phyloP scores from a whole-genome alignment of 2,329 filamentous ascomycete species.

The Seiridium cupressi region DNA sequence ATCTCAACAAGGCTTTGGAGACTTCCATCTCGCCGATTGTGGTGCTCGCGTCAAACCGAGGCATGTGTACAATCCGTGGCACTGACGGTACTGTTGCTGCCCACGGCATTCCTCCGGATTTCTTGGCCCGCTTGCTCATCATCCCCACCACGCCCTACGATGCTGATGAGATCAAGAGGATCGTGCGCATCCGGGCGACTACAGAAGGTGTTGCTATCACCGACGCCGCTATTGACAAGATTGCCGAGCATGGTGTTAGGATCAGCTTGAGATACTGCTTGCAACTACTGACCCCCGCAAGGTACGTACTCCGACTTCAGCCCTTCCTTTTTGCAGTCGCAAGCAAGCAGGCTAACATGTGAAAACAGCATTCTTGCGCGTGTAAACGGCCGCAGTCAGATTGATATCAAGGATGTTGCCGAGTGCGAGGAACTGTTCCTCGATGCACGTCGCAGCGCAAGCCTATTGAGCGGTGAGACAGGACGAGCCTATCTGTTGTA shows the following conservation, averaged over 20 bases:
- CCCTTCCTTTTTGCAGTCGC: constrained; percentile 11
- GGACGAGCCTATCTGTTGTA: constrained; percentile 64
- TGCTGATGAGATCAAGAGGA: constrained; percentile 85
- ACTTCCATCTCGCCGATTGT: constrained; percentile 94
- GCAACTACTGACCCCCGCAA: constrained; percentile 85
- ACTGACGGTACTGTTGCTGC: constrained; percentile 79
- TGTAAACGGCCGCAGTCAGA: constrained; percentile 74
- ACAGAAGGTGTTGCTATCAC: constrained; percentile 79
- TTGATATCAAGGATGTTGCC: constrained; percentile 73
- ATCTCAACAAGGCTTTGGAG: constrained; percentile 97
- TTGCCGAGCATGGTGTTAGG: constrained; percentile 81
- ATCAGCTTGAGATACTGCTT: constrained; percentile 92
- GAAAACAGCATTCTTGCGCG: constrained; percentile 74
- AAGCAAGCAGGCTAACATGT: constrained; percentile 5
- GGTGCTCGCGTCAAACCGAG: constrained; percentile 94
- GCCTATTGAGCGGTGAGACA: constrained; percentile 62
- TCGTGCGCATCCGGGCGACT: constrained; percentile 79
- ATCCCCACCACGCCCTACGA: constrained; percentile 91
- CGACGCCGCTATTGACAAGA: constrained; percentile 81
- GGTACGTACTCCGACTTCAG: constrained; percentile 38
- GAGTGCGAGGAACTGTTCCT: constrained; percentile 85
- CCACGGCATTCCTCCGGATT: constrained; percentile 91
- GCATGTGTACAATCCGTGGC: constrained; percentile 88
- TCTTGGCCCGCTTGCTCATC: constrained; percentile 90
- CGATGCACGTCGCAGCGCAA: constrained; percentile 75